phyloP scores from a whole-genome alignment of 805 yeast genomes.

The Zygotorulaspora chibaensis region DNA sequence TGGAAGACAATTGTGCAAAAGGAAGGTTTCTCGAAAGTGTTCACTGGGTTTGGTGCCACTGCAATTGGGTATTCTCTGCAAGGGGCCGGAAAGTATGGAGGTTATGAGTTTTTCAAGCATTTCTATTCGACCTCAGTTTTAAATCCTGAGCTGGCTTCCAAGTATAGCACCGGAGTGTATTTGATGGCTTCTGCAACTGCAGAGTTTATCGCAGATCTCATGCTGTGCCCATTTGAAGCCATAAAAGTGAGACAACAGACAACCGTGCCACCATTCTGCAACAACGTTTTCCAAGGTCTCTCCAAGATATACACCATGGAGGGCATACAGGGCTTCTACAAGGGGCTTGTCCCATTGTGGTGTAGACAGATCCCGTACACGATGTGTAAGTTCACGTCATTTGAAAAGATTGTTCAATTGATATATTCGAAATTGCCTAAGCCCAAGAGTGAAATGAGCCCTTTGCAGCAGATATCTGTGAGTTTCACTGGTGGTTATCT shows the following conservation, averaged over 20 bases:
- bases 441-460: constrained; percentile 64
- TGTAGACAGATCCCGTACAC: constrained; percentile 97
- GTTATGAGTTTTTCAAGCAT: constrained; percentile 87
- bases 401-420: constrained; percentile 81
- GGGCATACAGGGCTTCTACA: constrained; percentile 74
- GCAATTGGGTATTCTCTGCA: constrained; percentile 89
- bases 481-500: constrained; percentile 93
- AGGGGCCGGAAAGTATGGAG: constrained; percentile 97
- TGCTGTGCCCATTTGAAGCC: constrained; percentile 91
- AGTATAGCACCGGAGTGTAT: constrained; percentile 69
- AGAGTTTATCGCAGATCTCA: constrained; percentile 86
- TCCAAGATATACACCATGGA: constrained; percentile 59
- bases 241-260: constrained; percentile 94
- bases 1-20: constrained; percentile 67
- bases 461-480: constrained; percentile 84
- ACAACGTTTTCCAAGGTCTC: constrained; percentile 61
- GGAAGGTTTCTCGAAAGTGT: constrained; percentile 72
- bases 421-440: constrained; percentile 73
- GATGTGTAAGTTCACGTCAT: constrained; percentile 93
- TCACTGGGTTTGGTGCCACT: constrained; percentile 90
- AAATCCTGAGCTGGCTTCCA: constrained; percentile 51
- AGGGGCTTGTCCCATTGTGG: constrained; percentile 92
- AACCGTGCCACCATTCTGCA: constrained; percentile 80
- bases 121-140: constrained; percentile 65
- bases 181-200: constrained; percentile 89